A percentile compares a stretch with the other conserved stretches of the same genome.
Evolutionary conservation across 2,329 filamentous ascomycete genomes (phyloP).

Genomic region (Herpotrichia juniperi): DNA sequence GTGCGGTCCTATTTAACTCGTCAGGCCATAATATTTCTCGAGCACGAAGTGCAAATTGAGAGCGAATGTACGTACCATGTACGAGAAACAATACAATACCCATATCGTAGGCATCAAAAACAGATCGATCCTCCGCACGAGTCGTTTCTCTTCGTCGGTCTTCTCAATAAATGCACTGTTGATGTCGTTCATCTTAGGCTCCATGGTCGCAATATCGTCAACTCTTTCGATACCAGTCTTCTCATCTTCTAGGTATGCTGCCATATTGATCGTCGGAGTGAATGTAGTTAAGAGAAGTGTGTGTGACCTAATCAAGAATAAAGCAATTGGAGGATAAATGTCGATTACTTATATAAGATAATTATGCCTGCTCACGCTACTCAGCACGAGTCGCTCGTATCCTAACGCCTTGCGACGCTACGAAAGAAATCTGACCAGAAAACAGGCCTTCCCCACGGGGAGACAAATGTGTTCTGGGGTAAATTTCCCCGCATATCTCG

Average conservation of each 20-base stretch:
- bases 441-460: constrained; percentile 7
- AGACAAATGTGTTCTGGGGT: neutral
- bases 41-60: constrained; percentile 22
- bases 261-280: constrained; percentile 5
- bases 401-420: neutral
- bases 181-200: constrained; percentile 10
- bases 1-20: constrained; percentile 23
- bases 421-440: too few relatives aligned
- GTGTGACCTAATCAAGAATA: neutral
- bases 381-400: too few relatives aligned
- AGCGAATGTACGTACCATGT: constrained; percentile 20
- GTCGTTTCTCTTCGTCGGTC: constrained; percentile 24
- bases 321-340: neutral
- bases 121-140: constrained; percentile 29
- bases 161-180: constrained; percentile 12
- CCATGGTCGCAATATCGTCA: constrained; percentile 16
- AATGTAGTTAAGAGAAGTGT: neutral
- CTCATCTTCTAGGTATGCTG: constrained; percentile 10
- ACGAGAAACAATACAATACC: constrained; percentile 29
- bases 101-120: constrained; percentile 32
- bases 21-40: constrained; percentile 13
- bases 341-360: neutral
- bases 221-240: constrained; percentile 15
- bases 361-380: neutral
- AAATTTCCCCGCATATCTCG: constrained; percentile 10